Evolutionary conservation across 1,284 basidiomycete genomes (phyloP).

Genomic region (Cryptococcus neoformans): DNA sequence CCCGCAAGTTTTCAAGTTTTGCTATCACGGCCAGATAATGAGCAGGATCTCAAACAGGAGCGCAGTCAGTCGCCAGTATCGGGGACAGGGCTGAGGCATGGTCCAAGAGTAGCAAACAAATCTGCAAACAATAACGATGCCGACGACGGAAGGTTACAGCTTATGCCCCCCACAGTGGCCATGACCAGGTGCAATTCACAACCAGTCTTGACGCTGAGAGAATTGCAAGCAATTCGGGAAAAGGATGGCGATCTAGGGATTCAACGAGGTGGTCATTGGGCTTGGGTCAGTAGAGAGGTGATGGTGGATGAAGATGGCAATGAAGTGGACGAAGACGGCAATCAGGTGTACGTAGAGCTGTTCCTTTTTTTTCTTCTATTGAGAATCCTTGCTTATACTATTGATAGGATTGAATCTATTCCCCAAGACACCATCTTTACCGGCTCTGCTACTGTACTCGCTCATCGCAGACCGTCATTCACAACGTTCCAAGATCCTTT

Average conservation of each 20-base stretch:
- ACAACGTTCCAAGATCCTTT: constrained; percentile 21
- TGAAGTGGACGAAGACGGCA: constrained; percentile 11
- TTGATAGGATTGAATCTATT: background rate
- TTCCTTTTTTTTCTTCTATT: background rate
- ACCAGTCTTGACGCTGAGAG: constrained; percentile 34
- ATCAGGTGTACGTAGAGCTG: background rate
- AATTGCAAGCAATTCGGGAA: constrained; percentile 30
- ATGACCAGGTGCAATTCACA: constrained; percentile 39
- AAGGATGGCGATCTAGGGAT: constrained; percentile 42
- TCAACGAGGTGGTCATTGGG: constrained; percentile 29
- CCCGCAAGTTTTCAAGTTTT: too few relatives aligned
- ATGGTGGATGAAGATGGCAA: constrained; percentile 12
- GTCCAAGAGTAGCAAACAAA: too few relatives aligned
- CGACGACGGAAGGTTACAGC: background rate
- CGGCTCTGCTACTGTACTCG: background rate
- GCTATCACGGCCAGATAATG: too few relatives aligned
- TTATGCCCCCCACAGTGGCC: constrained; percentile 18
- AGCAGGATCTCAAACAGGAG: background rate
- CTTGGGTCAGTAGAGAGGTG: constrained; percentile 30
- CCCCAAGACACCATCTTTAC: background rate
- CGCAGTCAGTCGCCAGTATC: constrained; percentile 1
- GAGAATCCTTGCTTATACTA: background rate
- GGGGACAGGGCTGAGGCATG: constrained; percentile 1
- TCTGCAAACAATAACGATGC: too few relatives aligned
- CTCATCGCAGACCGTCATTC: constrained; percentile 3